Base-by-base conservation (phyloP, 2,329 filamentous ascomycete genomes). In the Penicillium vulpinum region DNA sequence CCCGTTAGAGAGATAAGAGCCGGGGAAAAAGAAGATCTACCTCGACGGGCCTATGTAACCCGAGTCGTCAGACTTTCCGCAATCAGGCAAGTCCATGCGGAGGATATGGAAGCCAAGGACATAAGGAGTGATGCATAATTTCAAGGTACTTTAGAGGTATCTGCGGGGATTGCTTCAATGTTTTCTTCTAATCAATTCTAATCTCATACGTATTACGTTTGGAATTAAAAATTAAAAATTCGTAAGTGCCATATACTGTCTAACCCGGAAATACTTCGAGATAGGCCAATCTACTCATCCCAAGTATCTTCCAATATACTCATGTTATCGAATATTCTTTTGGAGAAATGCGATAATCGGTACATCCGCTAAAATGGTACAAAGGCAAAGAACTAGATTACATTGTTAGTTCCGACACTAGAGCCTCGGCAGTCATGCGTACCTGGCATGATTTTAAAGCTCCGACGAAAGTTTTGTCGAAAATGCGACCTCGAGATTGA, bases 21-120 rank as follows among this genome's bases (percentile, higher is more conserved):
- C 31, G 16, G n/a, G n/a, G n/a, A n/a, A 21, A 22, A 29, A 52
- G 24, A 22, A 13, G 47, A 40, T 50, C 36, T 40, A 40, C 47
- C n/a, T n/a, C n/a, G n/a, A 36, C 3, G 15, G 6, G 18, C 10
- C 10, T 6, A 45, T 29, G 41, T 29, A 38, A 36, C 22, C 28
- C 5, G 13, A 41, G 18, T 41, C 35, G 8, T 16, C 26, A n/a
- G 18, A 5, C 48, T 26, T 44, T 35, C 39, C 39, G 29, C 38
- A 44, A 51, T 51, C 16, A 16, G 49, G 49, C 7, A 51, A 45
- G 49, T 51, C 24, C 49, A 51, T 18, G 49, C 49, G 48, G 48
- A n/a, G n/a, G n/a, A n/a, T n/a, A n/a, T n/a, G n/a, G 13, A 29
- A 49, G 26, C 18, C n/a, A 22, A 48, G 31, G n/a, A n/a, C n/a